These are phyloP conservation scores for Auricularia heimuer DNA, from an alignment of 768 basidiomycete genomes.

Conservation along the genomic window DNA sequence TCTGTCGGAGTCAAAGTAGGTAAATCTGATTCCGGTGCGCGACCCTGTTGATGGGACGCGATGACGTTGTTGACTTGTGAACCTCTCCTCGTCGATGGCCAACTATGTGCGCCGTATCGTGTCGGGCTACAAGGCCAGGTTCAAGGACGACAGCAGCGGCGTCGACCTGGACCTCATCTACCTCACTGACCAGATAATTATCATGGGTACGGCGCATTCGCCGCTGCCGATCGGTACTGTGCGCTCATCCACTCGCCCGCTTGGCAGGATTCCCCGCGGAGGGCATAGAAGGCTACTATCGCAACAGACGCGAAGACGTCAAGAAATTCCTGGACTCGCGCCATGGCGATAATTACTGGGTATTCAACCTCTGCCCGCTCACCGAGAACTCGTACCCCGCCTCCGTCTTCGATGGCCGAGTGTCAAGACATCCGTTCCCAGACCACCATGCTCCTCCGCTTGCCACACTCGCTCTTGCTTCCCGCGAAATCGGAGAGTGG, in stretches of 20 bases:
- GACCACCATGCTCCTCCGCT: constrained; percentile 86
- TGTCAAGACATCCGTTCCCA: constrained; percentile 81
- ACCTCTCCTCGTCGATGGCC: constrained; percentile 31
- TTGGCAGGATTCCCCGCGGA: constrained; percentile 66
- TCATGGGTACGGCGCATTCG: constrained; percentile 31
- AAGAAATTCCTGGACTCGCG: constrained; percentile 62
- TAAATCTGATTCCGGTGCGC: no score
- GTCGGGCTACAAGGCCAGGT: constrained; percentile 73
- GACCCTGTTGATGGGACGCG: no score
- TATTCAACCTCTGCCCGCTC: constrained; percentile 82
- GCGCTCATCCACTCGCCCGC: constrained; percentile 6
- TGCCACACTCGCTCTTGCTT: constrained; percentile 58
- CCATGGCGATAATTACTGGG: constrained; percentile 72
- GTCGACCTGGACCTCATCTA: constrained; percentile 47
- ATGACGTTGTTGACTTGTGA: no score
- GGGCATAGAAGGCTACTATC: constrained; percentile 69
- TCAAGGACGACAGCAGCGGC: constrained; percentile 53
- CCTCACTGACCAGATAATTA: constrained; percentile 57
- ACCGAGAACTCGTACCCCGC: constrained; percentile 73
- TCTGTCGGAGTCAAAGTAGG: no score
- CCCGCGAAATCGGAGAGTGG: constrained; percentile 68
- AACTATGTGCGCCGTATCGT: constrained; percentile 65
- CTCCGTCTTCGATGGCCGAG: constrained; percentile 56
- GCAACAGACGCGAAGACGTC: constrained; percentile 69
- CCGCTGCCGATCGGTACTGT: neutral